A percentile compares a stretch with the other conserved stretches of the same genome.
phyloP scores from a whole-genome alignment of 768 basidiomycete species.

The Amanita phalloides region DNA sequence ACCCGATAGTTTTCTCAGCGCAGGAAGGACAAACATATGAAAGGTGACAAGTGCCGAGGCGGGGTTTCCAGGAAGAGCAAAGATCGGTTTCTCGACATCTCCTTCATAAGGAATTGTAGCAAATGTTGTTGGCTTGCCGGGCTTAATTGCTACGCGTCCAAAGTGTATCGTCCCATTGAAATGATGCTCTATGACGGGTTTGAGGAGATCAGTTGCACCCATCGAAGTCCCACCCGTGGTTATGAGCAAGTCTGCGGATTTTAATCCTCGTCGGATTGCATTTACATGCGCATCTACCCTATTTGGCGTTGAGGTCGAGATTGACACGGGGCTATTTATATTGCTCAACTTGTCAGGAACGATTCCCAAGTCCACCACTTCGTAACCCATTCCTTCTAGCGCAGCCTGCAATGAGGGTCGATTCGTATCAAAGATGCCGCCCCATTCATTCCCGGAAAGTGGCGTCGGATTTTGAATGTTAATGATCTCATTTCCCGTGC shows the following conservation, averaged over 20 bases:
- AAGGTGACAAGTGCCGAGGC: constrained; percentile 84
- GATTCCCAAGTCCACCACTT: constrained; percentile 74
- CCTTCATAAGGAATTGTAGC: constrained; percentile 50
- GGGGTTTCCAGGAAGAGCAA: constrained; percentile 85
- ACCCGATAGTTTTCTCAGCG: constrained; percentile 62
- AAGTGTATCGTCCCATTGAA: constrained; percentile 75
- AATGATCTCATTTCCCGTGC: constrained; percentile 77
- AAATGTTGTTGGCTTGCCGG: constrained; percentile 87
- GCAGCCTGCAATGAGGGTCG: constrained; percentile 66
- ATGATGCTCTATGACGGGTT: constrained; percentile 78
- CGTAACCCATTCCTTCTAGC: constrained; percentile 63
- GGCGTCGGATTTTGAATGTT: constrained; percentile 41
- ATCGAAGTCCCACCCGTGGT: constrained; percentile 90
- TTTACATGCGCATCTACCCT: constrained; percentile 50
- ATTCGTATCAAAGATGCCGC: constrained; percentile 80
- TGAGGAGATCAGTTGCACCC: constrained; percentile 80
- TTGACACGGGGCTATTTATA: background rate
- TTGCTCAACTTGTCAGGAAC: constrained; percentile 55
- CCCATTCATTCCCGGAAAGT: constrained; percentile 35
- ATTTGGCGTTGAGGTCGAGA: background rate
- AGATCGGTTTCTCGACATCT: constrained; percentile 46
- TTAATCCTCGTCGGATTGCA: constrained; percentile 46
- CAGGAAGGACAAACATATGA: constrained; percentile 76
- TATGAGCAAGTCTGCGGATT: constrained; percentile 61
- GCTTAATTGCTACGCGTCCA: constrained; percentile 74